Evolutionary conservation across 2,329 filamentous ascomycete species (phyloP).

Genomic region (Fusarium burgessii): DNA sequence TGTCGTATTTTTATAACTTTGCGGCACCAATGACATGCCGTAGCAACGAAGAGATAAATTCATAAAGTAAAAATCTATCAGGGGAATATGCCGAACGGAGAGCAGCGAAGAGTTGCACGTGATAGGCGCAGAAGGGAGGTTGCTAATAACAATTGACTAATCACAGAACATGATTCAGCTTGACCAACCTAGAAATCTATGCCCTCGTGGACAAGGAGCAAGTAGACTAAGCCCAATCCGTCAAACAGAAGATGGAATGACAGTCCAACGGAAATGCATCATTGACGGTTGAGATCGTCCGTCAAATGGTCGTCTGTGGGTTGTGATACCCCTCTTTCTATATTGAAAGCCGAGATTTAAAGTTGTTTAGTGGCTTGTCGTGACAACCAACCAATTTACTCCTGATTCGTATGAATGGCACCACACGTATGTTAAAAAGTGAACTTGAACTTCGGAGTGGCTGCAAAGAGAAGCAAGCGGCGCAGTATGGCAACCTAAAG

Average conservation of each 20-base stretch:
- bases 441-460: slow-evolving; percentile 29
- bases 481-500: background rate
- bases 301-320: background rate
- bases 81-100: background rate
- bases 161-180: slow-evolving; percentile 4
- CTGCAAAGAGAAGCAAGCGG: slow-evolving; percentile 2
- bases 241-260: slow-evolving; percentile 11
- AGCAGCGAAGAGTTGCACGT: slow-evolving; percentile 15
- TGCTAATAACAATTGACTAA: slow-evolving; percentile 29
- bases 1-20: background rate
- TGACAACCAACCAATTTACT: slow-evolving; percentile 29
- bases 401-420: slow-evolving; percentile 6
- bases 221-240: slow-evolving; percentile 25
- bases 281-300: slow-evolving; percentile 9
- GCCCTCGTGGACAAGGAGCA: slow-evolving; percentile 12
- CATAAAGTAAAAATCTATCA: background rate
- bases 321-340: background rate
- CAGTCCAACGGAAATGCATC: slow-evolving; percentile 17
- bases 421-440: slow-evolving; percentile 22
- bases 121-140: slow-evolving; percentile 11
- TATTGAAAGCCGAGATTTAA: slow-evolving; percentile 21
- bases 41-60: background rate
- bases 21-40: background rate
- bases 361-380: slow-evolving; percentile 34
- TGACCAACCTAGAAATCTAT: slow-evolving; percentile 7